A percentile compares a stretch with the other conserved stretches of the same genome.
Evolutionary conservation across 2,329 filamentous ascomycete species (phyloP).

Genomic region (Thelonectria olida): DNA sequence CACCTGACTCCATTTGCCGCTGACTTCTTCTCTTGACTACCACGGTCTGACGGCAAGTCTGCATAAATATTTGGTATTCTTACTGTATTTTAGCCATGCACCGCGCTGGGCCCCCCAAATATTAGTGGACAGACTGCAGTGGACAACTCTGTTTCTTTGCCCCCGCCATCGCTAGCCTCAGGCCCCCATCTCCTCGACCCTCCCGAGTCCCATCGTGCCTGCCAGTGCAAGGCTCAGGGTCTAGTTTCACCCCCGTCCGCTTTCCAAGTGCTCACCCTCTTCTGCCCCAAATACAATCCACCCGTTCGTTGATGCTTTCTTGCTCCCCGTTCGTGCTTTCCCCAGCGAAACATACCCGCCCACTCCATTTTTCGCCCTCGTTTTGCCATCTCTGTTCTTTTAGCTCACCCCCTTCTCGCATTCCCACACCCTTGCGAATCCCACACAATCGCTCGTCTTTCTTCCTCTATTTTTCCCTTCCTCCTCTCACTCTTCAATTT

Average conservation of each 20-base stretch:
- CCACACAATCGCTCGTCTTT: slow-evolving; percentile 36
- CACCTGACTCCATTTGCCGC: neutral
- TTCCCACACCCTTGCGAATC: slow-evolving; percentile 32
- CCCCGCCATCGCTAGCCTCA: slow-evolving; percentile 3
- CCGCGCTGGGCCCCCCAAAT: slow-evolving; percentile 8
- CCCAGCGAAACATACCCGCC: slow-evolving; percentile 37
- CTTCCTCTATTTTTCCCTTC: slow-evolving; percentile 43
- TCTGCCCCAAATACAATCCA: slow-evolving; percentile 19
- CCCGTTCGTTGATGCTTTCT: slow-evolving; percentile 32
- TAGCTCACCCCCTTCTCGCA: slow-evolving; percentile 22
- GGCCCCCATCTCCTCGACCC: slow-evolving; percentile 5
- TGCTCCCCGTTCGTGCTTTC: slow-evolving; percentile 24
- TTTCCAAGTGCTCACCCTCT: neutral
- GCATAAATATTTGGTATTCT: neutral
- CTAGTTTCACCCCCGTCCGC: neutral
- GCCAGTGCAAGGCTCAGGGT: neutral
- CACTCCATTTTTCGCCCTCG: slow-evolving; percentile 27
- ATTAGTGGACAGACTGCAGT: slow-evolving; percentile 7
- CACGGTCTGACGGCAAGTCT: neutral
- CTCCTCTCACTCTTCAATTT: slow-evolving; percentile 40
- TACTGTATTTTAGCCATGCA: slow-evolving; percentile 11
- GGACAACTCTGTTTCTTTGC: neutral
- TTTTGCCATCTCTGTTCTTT: slow-evolving; percentile 10
- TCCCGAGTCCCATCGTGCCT: slow-evolving; percentile 11
- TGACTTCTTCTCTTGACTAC: neutral